phyloP scores from a whole-genome alignment of 2,329 filamentous ascomycete species.

The Colletotrichum brevisporum region DNA sequence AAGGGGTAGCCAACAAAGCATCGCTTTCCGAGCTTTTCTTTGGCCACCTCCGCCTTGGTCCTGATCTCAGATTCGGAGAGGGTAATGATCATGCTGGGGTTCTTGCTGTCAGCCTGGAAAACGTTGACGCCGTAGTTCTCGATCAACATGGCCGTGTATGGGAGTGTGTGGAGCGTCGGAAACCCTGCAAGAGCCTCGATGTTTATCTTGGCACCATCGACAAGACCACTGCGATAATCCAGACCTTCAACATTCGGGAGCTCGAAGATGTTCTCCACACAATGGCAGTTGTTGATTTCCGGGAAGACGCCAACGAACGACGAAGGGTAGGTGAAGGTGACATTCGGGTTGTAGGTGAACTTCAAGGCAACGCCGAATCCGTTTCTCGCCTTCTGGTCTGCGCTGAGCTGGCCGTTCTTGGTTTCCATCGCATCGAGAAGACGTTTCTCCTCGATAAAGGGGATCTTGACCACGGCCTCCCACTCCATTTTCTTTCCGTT shows the following conservation, averaged over 20 bases:
- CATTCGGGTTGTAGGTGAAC: constrained; percentile 85
- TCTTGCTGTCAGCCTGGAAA: constrained; percentile 95
- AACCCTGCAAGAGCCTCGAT: constrained; percentile 91
- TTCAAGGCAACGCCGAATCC: constrained; percentile 93
- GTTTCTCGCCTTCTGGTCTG: constrained; percentile 86
- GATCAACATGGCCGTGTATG: constrained; percentile 81
- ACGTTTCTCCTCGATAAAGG: constrained; percentile 95
- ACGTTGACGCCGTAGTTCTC: constrained; percentile 89
- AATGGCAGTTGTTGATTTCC: constrained; percentile 87
- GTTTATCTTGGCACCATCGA: constrained; percentile 87
- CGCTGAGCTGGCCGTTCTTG: constrained; percentile 82
- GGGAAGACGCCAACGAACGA: constrained; percentile 92
- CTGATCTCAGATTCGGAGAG: constrained; percentile 81
- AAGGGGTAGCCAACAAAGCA: constrained; percentile 97
- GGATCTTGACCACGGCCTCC: constrained; percentile 99
- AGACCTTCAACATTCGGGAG: constrained; percentile 92
- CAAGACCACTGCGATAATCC: constrained; percentile 85
- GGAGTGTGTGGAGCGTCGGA: constrained; percentile 88
- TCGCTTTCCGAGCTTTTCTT: constrained; percentile 83
- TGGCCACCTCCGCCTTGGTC: constrained; percentile 79
- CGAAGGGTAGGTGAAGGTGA: constrained; percentile 88
- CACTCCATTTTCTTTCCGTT: constrained; percentile 99
- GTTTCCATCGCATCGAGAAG: constrained; percentile 88
- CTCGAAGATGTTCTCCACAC: constrained; percentile 96
- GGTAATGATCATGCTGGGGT: constrained; percentile 95